Base-by-base conservation (phyloP, 2,329 filamentous ascomycete genomes). In the Ascochyta viciae-villosae region DNA sequence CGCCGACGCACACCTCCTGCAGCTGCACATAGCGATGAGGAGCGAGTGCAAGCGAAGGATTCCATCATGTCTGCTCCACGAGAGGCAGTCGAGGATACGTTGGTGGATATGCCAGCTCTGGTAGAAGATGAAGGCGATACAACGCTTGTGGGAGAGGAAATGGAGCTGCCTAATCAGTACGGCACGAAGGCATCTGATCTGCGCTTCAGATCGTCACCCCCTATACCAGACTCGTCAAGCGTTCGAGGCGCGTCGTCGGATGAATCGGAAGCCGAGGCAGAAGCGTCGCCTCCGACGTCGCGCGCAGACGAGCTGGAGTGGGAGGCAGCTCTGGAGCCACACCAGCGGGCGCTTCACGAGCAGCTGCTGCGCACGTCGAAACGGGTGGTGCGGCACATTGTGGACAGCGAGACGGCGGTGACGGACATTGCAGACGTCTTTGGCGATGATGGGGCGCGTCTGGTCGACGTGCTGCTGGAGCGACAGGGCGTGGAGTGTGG, bases 321-420 rank as follows among this genome's bases (percentile, higher is more conserved):
- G 78, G 73, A 76, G 40, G 63, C 66, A 3, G 68, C 65, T 13
- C 67, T 81, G 0, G 58, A 72, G 34, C 70, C 76, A 12, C 73
- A 80, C 35, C 78, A 80, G 46, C 69, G 70, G 27, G 65, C 67
- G 34, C 55, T 80, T 6, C 70, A 75, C 35, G 74, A 78, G 15
- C 66, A 73, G 33, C 63, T 81, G 23, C 65, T 76, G 22, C 70
- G 70, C n/a, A 70, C 77, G 3, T 76, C 76, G 3, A 67, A 82
- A 70, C 72, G 72, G 16, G 73, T 84, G 9, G 63, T 79, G 8
- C 75, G 67, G 1, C 76, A 82, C 51, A 74, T 85, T 16, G 72
- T 81, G 8, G 74, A 78, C n/a, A 76, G 78, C 40, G 81, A 82
- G 61, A 74, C 73, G 4, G 77, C 77, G 1, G 73, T 82, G 24